These are phyloP conservation scores for Capsella rubella DNA, from an alignment of 441 rosid species.

Conservation along the genomic window DNA sequence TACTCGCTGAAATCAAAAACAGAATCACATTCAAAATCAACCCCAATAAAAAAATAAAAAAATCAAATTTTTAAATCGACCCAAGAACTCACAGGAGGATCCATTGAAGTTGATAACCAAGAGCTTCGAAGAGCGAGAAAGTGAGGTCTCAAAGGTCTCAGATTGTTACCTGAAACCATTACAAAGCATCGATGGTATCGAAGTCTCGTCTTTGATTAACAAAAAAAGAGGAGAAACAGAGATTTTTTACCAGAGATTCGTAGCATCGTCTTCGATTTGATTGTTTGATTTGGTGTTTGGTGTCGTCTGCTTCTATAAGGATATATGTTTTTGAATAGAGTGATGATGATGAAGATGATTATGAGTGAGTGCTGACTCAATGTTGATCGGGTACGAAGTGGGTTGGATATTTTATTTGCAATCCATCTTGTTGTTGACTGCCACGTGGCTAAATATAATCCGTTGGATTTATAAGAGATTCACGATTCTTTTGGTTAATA, in stretches of 20 bases:
- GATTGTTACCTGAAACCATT: conserved; percentile 54
- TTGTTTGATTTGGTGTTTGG: not conserved
- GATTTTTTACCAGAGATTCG: conserved; percentile 56
- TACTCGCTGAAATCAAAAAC: conserved; percentile 56
- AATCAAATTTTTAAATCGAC: not conserved
- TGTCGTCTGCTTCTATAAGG: not conserved
- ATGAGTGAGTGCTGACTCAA: conserved; percentile 39
- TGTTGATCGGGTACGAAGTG: conserved; percentile 15
- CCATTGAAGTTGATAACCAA: conserved; percentile 61
- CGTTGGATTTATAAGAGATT: not conserved
- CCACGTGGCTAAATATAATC: conserved; percentile 2
- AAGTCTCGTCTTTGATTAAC: not conserved
- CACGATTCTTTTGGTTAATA: too few relatives aligned
- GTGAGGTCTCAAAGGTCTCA: conserved; percentile 57
- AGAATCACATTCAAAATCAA: conserved; percentile 10
- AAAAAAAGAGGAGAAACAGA: not conserved
- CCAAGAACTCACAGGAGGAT: conserved; percentile 56
- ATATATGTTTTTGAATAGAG: not conserved
- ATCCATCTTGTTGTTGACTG: not conserved
- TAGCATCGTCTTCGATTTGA: conserved; percentile 41
- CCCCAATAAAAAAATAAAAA: not conserved
- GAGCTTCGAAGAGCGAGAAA: conserved; percentile 46
- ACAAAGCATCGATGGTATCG: conserved; percentile 24
- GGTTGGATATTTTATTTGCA: not conserved
- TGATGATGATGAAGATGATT: not conserved